phyloP scores from a whole-genome alignment of 768 basidiomycete genomes.

The Lactifluus pinguis region DNA sequence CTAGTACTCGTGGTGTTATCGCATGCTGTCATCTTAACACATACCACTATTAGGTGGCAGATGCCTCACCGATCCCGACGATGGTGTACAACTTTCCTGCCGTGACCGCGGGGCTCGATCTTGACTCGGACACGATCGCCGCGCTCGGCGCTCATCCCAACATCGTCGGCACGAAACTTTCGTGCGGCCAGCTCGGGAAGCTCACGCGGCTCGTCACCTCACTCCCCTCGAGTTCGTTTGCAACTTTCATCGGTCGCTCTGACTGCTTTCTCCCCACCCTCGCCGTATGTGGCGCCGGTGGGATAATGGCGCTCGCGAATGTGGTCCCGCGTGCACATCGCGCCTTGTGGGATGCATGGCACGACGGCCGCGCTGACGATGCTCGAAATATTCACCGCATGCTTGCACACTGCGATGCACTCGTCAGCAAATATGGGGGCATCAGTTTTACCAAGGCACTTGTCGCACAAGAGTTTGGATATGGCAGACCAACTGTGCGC shows the following conservation, averaged over 20 bases:
- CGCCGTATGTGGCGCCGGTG: slow-evolving; percentile 38
- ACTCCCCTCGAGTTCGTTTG: slow-evolving; percentile 45
- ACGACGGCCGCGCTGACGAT: slow-evolving; percentile 40
- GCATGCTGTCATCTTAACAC: neutral
- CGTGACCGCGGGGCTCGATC: slow-evolving; percentile 73
- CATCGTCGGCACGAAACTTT: slow-evolving; percentile 79
- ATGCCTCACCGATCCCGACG: slow-evolving; percentile 56
- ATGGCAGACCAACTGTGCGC: slow-evolving; percentile 36
- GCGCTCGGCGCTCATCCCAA: slow-evolving; percentile 69
- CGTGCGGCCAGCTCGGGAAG: slow-evolving; percentile 80
- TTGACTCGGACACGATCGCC: slow-evolving; percentile 70
- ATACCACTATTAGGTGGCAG: slow-evolving; percentile 43
- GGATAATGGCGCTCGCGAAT: slow-evolving; percentile 58
- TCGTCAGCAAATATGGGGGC: slow-evolving; percentile 51
- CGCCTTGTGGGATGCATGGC: slow-evolving; percentile 12
- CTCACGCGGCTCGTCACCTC: slow-evolving; percentile 62
- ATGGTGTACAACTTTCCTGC: slow-evolving; percentile 83
- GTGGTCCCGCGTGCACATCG: slow-evolving; percentile 26
- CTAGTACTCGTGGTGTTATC: slow-evolving; percentile 12
- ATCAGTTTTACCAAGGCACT: slow-evolving; percentile 61
- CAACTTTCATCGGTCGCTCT: slow-evolving; percentile 67
- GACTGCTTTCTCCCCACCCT: slow-evolving; percentile 61
- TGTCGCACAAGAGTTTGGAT: slow-evolving; percentile 53
- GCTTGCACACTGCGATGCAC: slow-evolving; percentile 40
- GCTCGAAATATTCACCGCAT: slow-evolving; percentile 33